phyloP scores from a whole-genome alignment of 2,329 filamentous ascomycete species.

The Aureobasidium namibiae region DNA sequence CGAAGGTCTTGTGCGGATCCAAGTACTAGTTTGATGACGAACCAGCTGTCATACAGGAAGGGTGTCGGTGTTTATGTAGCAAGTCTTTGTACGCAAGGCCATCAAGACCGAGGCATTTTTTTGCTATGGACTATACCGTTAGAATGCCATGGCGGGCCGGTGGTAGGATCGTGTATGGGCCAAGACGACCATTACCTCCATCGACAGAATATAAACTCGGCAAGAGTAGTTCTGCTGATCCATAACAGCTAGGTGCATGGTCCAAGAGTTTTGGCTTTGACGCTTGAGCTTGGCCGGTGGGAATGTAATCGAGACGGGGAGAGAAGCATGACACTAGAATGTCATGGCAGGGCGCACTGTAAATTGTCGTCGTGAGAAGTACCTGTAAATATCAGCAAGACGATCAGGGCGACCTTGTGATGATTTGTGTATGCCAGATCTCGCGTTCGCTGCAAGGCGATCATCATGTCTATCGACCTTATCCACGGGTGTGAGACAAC shows the following conservation, averaged over 20 bases:
- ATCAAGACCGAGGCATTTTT: neutral
- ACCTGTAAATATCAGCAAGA: too few species aligned
- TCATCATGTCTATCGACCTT: neutral
- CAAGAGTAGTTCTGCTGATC: neutral
- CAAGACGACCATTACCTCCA: neutral
- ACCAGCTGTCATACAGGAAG: neutral
- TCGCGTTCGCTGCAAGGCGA: neutral
- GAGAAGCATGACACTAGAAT: neutral
- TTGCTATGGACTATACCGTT: neutral
- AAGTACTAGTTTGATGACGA: neutral
- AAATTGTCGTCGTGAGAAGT: neutral
- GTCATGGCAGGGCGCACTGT: neutral
- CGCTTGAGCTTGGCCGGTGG: neutral
- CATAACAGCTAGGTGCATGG: slow-evolving; percentile 3
- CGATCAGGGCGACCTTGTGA: neutral
- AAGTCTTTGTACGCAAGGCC: neutral
- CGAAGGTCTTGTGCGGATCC: neutral
- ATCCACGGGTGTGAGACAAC: neutral
- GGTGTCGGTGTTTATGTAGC: neutral
- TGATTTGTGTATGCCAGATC: neutral
- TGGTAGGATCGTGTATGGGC: neutral
- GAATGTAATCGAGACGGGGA: neutral
- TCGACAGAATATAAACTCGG: neutral
- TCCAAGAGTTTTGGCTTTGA: slow-evolving; percentile 1
- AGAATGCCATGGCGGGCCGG: neutral